Evolutionary conservation across 345 rosid species (phyloP), one percentile per base, ranked within the genome.

Genomic region (Streptanthus diversifolius): DNA sequence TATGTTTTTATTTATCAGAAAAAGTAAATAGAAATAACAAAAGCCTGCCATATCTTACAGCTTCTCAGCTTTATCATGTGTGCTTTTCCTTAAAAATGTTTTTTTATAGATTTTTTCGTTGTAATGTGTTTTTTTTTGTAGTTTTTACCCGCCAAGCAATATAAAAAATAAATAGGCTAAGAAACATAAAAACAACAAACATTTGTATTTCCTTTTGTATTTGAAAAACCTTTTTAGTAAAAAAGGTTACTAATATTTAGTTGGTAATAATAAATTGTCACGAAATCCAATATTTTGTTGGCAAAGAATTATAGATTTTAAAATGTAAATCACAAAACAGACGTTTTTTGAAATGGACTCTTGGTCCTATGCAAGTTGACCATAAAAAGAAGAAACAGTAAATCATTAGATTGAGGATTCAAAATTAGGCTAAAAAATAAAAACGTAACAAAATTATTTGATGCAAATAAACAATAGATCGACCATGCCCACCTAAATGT

Each of bases 21-120:
- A 75, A 76, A 70, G 32, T 5, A 55, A 53, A n/a, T 49, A 54
- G 18, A 51, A 0, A 33, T 12, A 51, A n/a, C 35, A 61, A 75
- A 75, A 60, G 64, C 70, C 79, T 75, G 74, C 64, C 70, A 68
- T 53, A 62, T 40, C 63, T 75, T 68, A 52, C 68, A 61, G 39
- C 21, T 6, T 75, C 48, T 43, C 74, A 61, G 79, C 70, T 75
- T 43, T 43, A 35, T 75, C 64, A 68, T 61, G 64, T 68, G 70
- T 68, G 9, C 60, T 75, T 32, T 52, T 61, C 18, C 60, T 17
- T 25, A 27, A 55, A 45, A 72, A n/a, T 9, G 53, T 48, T 48
- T 14, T 48, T 14, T 5, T 29, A 29, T 29, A 32, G 9, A 56
- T 57, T 44, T 60, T 6, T 45, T n/a, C n/a, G n/a, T n/a, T n/a